Percentiles rank a stretch among this genome's conserved stretches.
These are phyloP conservation scores for Pyrenophora teres DNA, from an alignment of 2,329 filamentous ascomycete genomes.

Conservation along the genomic window DNA sequence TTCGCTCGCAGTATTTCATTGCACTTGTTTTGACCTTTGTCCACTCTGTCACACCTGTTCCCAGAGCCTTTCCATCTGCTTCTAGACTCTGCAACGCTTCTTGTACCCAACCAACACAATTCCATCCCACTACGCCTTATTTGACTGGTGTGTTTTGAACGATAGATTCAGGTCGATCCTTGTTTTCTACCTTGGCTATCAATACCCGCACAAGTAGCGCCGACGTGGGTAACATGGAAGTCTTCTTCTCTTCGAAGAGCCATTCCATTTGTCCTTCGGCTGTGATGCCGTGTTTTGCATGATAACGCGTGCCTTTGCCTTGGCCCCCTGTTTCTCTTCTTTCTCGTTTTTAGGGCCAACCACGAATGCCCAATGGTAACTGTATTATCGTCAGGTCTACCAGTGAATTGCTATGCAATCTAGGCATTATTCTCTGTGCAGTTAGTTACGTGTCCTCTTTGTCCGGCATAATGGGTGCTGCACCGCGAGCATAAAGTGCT, in stretches of 20 bases:
- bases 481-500: neutral
- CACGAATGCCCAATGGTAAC: no score
- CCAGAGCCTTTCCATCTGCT: slow-evolving; percentile 39
- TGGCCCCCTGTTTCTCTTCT: no score
- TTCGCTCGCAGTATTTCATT: slow-evolving; percentile 50
- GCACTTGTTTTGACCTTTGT: slow-evolving; percentile 41
- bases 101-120: slow-evolving; percentile 52
- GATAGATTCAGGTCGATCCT: slow-evolving; percentile 3
- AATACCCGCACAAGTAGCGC: slow-evolving; percentile 9
- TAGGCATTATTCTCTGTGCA: no score
- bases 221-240: no score
- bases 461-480: neutral
- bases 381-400: no score
- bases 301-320: no score
- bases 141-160: slow-evolving; percentile 22
- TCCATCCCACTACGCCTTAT: slow-evolving; percentile 42
- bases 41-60: slow-evolving; percentile 29
- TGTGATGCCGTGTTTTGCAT: no score
- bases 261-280: no score
- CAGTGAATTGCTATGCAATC: no score
- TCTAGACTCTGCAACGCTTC: slow-evolving; percentile 46
- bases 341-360: no score
- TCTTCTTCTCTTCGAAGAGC: no score
- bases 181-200: slow-evolving; percentile 13
- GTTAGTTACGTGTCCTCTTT: neutral